Evolutionary conservation across 495 filamentous ascomycete genomes (phyloP), one percentile per base, ranked within the genome.

Genomic region (Patellaria atrata): DNA sequence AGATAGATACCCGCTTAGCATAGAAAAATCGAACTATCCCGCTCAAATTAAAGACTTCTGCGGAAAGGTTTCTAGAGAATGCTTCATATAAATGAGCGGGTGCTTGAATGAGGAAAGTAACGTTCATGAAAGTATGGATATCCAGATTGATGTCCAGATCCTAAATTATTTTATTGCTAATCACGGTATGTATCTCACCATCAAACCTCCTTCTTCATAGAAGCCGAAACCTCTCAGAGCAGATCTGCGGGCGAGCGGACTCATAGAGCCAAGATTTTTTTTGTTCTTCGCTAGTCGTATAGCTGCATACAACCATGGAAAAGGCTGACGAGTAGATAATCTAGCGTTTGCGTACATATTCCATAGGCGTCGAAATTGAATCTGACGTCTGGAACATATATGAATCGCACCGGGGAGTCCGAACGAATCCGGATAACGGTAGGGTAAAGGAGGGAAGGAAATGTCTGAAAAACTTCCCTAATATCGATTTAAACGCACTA

Each of bases 281-380:
- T 81, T 60, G 30, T 38, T 82, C 52, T 84, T 54, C 74, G 77
- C 77, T 65, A 71, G 61, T 65, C 67, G 76, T 84, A 68, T 84
- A 82, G 73, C 79, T 75, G 65, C 64, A 64, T 23, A 42, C 58
- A 79, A 69, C 71, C 75, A 72, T 73, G 62, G 22, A 23, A 20
- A 41, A 40, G 75, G 63, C 67, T 70, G 65, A 68, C 64, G 70
- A 69, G 76, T 73, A 77, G 75, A 84, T 82, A 79, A 63, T 58
- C 60, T 70, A 64, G 73, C 71, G 71, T 33, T 57, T 51, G 21
- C 27, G 30, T 15, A 41, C 15, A 9, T 16, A 38, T 18, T 10
- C 11, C 24, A 8, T 31, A 15, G 8, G n/a, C n/a, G n/a, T 21
- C 23, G 28, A n/a, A 15, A 12, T 4, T 30, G 13, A 35, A n/a